Base-by-base conservation (phyloP, 805 yeast genomes). In the Blastobotrys mokoenaii region DNA sequence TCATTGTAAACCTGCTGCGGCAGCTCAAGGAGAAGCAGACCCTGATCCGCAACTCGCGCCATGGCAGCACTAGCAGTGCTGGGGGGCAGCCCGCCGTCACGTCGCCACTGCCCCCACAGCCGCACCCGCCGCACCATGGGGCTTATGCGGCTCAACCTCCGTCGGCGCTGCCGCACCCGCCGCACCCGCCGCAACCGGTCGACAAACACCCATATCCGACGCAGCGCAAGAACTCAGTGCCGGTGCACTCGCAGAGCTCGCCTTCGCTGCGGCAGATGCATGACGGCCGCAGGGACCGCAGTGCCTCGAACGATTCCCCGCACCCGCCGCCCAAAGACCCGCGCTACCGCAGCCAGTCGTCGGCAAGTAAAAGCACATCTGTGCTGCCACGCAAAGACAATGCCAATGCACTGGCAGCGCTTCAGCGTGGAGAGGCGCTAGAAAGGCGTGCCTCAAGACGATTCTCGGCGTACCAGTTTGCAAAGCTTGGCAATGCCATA, bases 391-490 rank as follows among this genome's bases (percentile, higher is more conserved):
- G 15, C 34, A 31, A 31, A 12, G 16, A 10, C 18, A 30, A 27
- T 10, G 46, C 41, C 22, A 87, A 82, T 54, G 87, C 96, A 0
- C 68, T 89, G 25, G 70, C 79, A 0, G 85, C 84, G 53, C 69
- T 90, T 8, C 96, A 90, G 57, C 79, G 81, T 39, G 86, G 89
- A 2, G 85, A 84, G 40, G 82, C 85, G 2, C 68, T 93, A 29
- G 94, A 83, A 67, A 74, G 99, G 53, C 75, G 96, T 50, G 99
- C 97, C 0, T 89, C 97, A 0, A 82, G 90, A 54, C 70, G 98
- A 45, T 90, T 83, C 59, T 87, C 96, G 3, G 96, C 97, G 0
- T 90, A 89, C 50, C 97, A 90, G 58, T 81, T 82, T 64, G 86
- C 94, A 1, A 84, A 83, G 56, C 70, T 84, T 9, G 69, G 85